Evolutionary conservation across 305 asterid species (phyloP), one percentile per base, ranked within the genome.

Genomic region (Rubia tinctorum): DNA sequence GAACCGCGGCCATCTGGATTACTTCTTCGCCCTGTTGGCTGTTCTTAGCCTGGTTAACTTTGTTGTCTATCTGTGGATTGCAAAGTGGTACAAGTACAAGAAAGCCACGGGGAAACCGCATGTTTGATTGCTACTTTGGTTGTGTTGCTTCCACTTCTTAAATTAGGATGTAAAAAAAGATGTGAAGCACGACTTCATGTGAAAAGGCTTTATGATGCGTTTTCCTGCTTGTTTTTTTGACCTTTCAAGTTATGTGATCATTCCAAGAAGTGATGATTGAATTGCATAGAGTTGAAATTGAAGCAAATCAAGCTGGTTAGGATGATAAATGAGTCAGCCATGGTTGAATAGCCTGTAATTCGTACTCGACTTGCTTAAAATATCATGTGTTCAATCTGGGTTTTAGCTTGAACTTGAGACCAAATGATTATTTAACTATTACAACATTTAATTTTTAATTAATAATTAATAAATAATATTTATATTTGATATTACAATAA

Each of bases 1-100:
- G 60, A 78, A 79, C 59, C 56, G 79, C 8, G 82, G 82, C 22
- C 82, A 75, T 60, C 79, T 79, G 25, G 79, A 79, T 45, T 79
- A 75, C 49, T 79, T 75, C 51, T 79, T 13, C 40, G 71, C 70
- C 67, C 62, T 79, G 5, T 45, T 79, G 68, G 77, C 82, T 0
- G 53, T 75, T 8, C 71, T 79, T 13, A 79, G 82, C 68, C 12
- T 79, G 39, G 14, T 75, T 5, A 79, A 79, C 79, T 75, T 79
- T 40, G 6, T 75, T 4, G 71, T 79, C 5, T 79, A 74, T 68
- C 74, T 66, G 20, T 66, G 71, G 71, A 66, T 66, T 42, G 71
- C 71, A 10, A 42, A 66, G 4, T 66, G 71, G 71, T 66, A 66
- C 47, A 66, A 7, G 10, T 66, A 66, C 71, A 66, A 66, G 71